A percentile compares a stretch with the other conserved stretches of the same genome.
Conservation (phyloP, 2,329 filamentous ascomycete species). For the Cladosporium velox region DNA sequence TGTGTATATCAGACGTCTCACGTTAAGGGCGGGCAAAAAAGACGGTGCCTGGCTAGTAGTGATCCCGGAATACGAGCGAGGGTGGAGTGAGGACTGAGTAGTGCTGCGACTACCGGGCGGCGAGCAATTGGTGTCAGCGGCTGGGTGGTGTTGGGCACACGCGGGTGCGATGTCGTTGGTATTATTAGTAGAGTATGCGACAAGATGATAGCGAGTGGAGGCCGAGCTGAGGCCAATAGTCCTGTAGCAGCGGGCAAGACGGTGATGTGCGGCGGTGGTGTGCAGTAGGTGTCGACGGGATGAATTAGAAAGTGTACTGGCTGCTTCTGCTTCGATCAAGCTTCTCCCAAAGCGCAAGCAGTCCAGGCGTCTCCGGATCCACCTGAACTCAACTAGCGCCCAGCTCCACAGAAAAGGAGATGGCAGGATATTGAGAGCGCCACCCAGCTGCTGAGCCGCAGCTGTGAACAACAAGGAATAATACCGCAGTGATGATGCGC, state of each 20-base stretch:
- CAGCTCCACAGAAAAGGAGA: constrained; percentile 11
- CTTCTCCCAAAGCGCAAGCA: neutral
- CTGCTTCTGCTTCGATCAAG: neutral
- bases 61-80: constrained; percentile 19
- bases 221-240: neutral
- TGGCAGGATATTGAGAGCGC: constrained; percentile 11
- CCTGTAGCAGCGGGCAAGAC: neutral
- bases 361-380: neutral
- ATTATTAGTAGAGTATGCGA: constrained; percentile 6
- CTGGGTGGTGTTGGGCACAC: neutral
- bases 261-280: neutral
- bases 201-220: neutral
- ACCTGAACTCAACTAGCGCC: neutral
- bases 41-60: constrained; percentile 19
- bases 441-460: constrained; percentile 6
- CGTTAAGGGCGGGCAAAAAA: constrained; percentile 10
- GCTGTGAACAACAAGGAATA: neutral
- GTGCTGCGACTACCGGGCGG: neutral
- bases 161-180: neutral
- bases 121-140: constrained; percentile 5
- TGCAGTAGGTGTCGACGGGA: neutral
- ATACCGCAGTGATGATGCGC: neutral
- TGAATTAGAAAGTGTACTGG: constrained; percentile 6
- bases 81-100: constrained; percentile 14
- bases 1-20: constrained; percentile 21